Evolutionary conservation across 2,329 filamentous ascomycete species (phyloP).

Genomic region (Macrophomina tecta): DNA sequence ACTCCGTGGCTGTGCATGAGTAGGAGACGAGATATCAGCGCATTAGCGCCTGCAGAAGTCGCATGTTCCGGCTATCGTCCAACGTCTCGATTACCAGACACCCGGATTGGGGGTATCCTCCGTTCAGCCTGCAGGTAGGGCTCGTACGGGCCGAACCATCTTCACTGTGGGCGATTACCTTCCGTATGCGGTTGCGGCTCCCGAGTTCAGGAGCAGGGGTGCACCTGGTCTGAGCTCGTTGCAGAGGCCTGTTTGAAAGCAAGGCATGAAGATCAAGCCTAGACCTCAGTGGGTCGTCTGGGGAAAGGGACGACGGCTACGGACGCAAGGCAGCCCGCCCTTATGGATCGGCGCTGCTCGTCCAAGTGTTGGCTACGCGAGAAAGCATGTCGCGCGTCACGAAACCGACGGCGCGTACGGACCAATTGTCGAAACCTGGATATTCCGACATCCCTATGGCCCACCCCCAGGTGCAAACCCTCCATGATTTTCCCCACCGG

Average conservation of each 20-base stretch:
- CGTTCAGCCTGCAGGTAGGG: conserved; percentile 18
- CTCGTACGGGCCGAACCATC: conserved; percentile 23
- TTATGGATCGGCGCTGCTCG: conserved; percentile 16
- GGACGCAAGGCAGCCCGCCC: conserved; percentile 12
- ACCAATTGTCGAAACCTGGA: not conserved
- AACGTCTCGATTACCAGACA: not conserved
- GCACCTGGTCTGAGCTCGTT: conserved; percentile 2
- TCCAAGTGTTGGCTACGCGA: conserved; percentile 8
- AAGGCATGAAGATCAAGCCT: conserved; percentile 21
- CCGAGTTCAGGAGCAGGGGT: conserved; percentile 11
- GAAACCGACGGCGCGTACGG: not conserved
- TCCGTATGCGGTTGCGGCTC: conserved; percentile 13
- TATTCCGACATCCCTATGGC: not conserved
- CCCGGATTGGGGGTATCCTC: conserved; percentile 1
- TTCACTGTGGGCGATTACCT: conserved; percentile 18
- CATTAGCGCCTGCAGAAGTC: conserved; percentile 9
- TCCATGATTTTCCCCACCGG: not conserved
- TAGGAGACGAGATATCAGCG: conserved; percentile 6
- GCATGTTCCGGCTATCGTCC: not conserved
- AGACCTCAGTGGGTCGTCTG: conserved; percentile 15
- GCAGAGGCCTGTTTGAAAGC: conserved; percentile 9
- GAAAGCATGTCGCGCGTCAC: conserved; percentile 4
- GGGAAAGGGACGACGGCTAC: conserved; percentile 10
- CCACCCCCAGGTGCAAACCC: not conserved
- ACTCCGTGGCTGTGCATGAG: conserved; percentile 1